Evolutionary conservation across 1,139 yeast species (phyloP), one percentile per base, ranked within the genome.

Genomic region (Yamadazyma spencermartinsiae): DNA sequence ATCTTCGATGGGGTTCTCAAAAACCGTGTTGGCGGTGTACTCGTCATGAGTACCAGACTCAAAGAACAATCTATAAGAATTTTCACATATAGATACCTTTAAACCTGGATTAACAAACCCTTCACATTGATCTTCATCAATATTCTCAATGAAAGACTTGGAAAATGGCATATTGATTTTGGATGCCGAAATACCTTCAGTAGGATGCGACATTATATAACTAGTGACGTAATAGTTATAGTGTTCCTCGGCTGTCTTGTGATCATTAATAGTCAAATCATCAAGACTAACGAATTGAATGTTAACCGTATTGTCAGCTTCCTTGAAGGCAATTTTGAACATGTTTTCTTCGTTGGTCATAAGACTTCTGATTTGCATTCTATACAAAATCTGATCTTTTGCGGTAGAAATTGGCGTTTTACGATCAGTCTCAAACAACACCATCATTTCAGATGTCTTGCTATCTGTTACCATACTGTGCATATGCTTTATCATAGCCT

Each of bases 221-320:
- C 95, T 86, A 0, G 98, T 92, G 38, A 92, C 76, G 56, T 94
- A 92, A 62, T 92, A 90, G 58, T 88, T 90, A 84, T 96, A 94
- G 51, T 77, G 79, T 46, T 87, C 95, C 52, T 86, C 92, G 3
- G 80, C 79, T 23, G 80, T 76, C 52, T 79, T 79, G 24, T 84
- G 82, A 51, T 87, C 92, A 49, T 82, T 82, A 51, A 89, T 74
- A 0, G 98, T 89, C 51, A 89, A 69, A 56, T 90, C 98, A 52
- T 88, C 96, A 37, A 86, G 69, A 20, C 94, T 92, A 42, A 92
- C 82, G 58, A 85, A 88, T 56, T 89, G 95, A 48, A 94, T 81
- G 39, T 78, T 75, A n/a, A 85, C 83, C 35, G 71, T 64, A 33
- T 69, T 66, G 4, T 65, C 68, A 7, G 60, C 51, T 43, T 78